A percentile compares a stretch with the other conserved stretches of the same genome.
Evolutionary conservation across 2,329 filamentous ascomycete genomes (phyloP).

Genomic region (Botrytis byssoidea): DNA sequence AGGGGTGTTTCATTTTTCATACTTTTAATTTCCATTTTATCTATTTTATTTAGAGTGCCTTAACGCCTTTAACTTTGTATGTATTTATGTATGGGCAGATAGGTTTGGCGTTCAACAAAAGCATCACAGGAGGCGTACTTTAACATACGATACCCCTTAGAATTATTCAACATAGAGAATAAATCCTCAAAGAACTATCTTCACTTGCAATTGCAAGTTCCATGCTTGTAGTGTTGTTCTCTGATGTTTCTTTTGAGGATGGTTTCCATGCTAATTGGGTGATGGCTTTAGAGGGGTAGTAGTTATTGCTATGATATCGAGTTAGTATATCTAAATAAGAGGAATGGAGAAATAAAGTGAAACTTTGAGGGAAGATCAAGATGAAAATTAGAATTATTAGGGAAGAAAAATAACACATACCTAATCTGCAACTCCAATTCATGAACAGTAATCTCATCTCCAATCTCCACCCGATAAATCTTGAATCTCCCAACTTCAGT

Average conservation of each 20-base stretch:
- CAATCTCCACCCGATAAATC: slow-evolving; percentile 27
- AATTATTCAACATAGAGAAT: slow-evolving; percentile 43
- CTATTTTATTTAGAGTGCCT: slow-evolving; percentile 18
- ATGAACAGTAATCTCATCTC: slow-evolving; percentile 24
- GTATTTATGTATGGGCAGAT: slow-evolving; percentile 4
- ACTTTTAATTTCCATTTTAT: background rate
- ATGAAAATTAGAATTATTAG: background rate
- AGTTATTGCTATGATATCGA: slow-evolving; percentile 44
- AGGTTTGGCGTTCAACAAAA: slow-evolving; percentile 19
- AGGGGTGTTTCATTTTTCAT: background rate
- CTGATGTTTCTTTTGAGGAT: slow-evolving; percentile 22
- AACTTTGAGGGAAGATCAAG: no score
- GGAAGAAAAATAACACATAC: slow-evolving; percentile 3
- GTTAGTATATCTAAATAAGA: no score
- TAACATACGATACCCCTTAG: slow-evolving; percentile 25
- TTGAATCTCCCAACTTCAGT: slow-evolving; percentile 47
- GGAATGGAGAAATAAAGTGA: no score
- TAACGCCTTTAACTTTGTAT: slow-evolving; percentile 20
- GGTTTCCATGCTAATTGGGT: slow-evolving; percentile 69
- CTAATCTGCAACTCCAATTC: slow-evolving; percentile 22
- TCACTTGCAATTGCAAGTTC: slow-evolving; percentile 47
- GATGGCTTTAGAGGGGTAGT: slow-evolving; percentile 41
- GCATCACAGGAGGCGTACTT: slow-evolving; percentile 18
- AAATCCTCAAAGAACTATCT: slow-evolving; percentile 60
- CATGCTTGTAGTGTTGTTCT: slow-evolving; percentile 20